Evolutionary conservation across 2,329 filamentous ascomycete genomes (phyloP).

Genomic region (Metarhizium album): DNA sequence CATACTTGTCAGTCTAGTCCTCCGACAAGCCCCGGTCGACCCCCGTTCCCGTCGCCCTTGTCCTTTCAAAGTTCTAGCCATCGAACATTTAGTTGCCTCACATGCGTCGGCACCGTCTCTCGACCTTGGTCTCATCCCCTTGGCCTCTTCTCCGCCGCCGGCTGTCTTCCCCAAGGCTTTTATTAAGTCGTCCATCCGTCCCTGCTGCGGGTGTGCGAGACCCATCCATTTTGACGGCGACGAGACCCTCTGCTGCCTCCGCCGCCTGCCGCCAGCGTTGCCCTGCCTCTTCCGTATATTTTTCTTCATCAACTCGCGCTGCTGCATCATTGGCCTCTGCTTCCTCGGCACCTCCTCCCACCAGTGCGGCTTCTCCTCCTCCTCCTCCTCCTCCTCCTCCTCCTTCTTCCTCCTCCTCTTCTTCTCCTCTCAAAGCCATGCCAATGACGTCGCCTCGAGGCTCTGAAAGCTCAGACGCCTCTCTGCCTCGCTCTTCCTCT

Average conservation of each 20-base stretch:
- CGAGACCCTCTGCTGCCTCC: conserved; percentile 3
- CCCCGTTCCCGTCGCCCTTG: conserved; percentile 4
- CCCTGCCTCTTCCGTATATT: conserved; percentile 3
- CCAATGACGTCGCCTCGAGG: conserved; percentile 28
- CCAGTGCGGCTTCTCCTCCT: conserved; percentile 7
- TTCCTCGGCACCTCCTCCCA: conserved; percentile 5
- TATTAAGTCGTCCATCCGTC: conserved; percentile 10
- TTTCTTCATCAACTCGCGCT: conserved; percentile 2
- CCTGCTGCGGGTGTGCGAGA: conserved; percentile 1
- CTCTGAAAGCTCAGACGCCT: conserved; percentile 38
- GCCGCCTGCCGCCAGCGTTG: conserved; percentile 1
- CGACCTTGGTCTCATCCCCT: conserved; percentile 8
- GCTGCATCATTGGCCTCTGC: background rate
- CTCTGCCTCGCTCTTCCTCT: conserved; percentile 43
- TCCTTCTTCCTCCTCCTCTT: no score
- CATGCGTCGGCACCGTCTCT: conserved; percentile 12
- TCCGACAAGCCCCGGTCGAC: conserved; percentile 6
- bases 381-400: conserved; percentile 9
- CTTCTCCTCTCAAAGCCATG: conserved; percentile 11
- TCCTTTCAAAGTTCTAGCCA: no score
- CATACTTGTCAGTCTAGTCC: conserved; percentile 7
- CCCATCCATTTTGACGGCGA: conserved; percentile 4
- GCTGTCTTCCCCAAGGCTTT: conserved; percentile 8
- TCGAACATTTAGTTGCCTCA: conserved; percentile 9
- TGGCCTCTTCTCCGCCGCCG: conserved; percentile 7